phyloP scores from a whole-genome alignment of 1,284 basidiomycete genomes.

The Pseudozyma hubeiensis region DNA sequence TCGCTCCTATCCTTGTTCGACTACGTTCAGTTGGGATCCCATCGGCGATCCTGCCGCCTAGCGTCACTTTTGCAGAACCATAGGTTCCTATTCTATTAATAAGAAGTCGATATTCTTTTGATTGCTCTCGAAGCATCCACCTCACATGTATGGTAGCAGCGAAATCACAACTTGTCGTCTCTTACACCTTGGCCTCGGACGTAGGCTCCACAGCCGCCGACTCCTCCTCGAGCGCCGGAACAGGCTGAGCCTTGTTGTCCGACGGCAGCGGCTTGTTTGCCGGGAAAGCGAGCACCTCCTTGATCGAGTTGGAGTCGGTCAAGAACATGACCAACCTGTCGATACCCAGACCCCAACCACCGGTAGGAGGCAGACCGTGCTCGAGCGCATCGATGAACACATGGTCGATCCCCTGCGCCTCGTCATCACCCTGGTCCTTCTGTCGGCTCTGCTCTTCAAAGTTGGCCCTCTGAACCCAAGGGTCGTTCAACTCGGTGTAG shows the following conservation, averaged over 20 bases:
- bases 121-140: too few species aligned
- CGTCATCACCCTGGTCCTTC: slow-evolving; percentile 96
- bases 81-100: too few species aligned
- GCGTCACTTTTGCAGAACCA: too few species aligned
- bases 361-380: slow-evolving; percentile 96
- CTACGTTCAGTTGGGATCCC: slow-evolving; percentile 20
- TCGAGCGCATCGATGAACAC: slow-evolving; percentile 78
- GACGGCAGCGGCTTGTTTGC: slow-evolving; percentile 80
- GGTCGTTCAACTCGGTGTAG: slow-evolving; percentile 83
- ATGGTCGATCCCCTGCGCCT: slow-evolving; percentile 91
- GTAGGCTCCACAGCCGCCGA: slow-evolving; percentile 10
- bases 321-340: slow-evolving; percentile 59
- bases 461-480: slow-evolving; percentile 84
- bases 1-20: too few species aligned
- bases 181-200: slow-evolving; percentile 18
- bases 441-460: slow-evolving; percentile 93
- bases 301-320: slow-evolving; percentile 75
- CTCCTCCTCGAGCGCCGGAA: slow-evolving; percentile 29
- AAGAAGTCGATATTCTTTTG: too few species aligned
- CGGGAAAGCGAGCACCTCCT: slow-evolving; percentile 88
- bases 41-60: slow-evolving; percentile 26
- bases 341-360: slow-evolving; percentile 73
- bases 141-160: too few species aligned
- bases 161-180: slow-evolving; percentile 13
- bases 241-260: slow-evolving; percentile 42